Evolutionary conservation across 306 rosid species (phyloP).

Genomic region (Medicago arabica): DNA sequence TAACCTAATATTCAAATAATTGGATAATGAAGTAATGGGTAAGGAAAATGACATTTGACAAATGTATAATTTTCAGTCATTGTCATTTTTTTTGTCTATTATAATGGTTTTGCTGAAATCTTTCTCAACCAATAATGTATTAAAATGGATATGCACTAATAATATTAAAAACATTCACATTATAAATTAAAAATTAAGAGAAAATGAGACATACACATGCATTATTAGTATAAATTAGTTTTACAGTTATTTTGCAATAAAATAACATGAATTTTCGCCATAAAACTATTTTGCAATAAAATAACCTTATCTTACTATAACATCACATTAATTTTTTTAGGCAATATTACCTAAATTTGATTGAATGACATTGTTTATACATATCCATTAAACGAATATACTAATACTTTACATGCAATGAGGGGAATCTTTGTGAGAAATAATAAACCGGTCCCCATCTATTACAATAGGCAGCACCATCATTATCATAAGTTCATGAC

Average conservation of each 20-base stretch:
- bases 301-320: too few species aligned
- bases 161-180: not conserved
- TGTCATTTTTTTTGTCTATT: slow-evolving; percentile 24
- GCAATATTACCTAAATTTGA: not conserved
- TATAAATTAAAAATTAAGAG: not conserved
- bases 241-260: too few species aligned
- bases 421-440: slow-evolving; percentile 56
- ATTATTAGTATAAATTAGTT: too few species aligned
- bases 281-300: too few species aligned
- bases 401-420: slow-evolving; percentile 29
- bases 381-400: not conserved
- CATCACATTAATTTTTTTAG: too few species aligned
- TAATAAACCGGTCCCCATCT: slow-evolving; percentile 49
- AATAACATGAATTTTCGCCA: too few species aligned
- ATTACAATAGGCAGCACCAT: slow-evolving; percentile 40
- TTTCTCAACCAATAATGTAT: slow-evolving; percentile 26
- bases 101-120: slow-evolving; percentile 41
- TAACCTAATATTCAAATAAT: slow-evolving; percentile 46
- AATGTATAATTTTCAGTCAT: slow-evolving; percentile 44
- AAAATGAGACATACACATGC: too few species aligned
- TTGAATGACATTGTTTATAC: not conserved
- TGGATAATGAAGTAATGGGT: slow-evolving; percentile 42
- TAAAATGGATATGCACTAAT: not conserved
- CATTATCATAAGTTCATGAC: slow-evolving; percentile 43
- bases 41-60: slow-evolving; percentile 52